Percentiles rank a stretch among this genome's conserved stretches.
Evolutionary conservation across 1,284 basidiomycete genomes (phyloP).

Genomic region (Lentinula novae-zelandiae): DNA sequence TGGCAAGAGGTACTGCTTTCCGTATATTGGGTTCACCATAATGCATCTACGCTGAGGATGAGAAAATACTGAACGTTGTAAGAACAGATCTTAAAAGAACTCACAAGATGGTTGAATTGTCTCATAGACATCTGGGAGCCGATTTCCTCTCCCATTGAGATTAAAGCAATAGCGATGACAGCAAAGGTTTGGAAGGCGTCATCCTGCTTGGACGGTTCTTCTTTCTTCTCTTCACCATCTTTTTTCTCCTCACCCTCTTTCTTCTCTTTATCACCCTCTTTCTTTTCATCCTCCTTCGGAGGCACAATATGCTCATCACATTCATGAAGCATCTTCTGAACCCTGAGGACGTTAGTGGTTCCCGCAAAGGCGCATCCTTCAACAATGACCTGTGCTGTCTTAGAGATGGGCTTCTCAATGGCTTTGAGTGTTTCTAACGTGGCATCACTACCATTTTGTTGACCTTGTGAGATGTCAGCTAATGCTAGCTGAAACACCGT

Average conservation of each 20-base stretch:
- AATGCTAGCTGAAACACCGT: neutral
- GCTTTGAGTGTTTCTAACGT: conserved; percentile 95
- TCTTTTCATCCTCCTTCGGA: conserved; percentile 49
- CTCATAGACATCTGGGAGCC: conserved; percentile 95
- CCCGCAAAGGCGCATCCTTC: conserved; percentile 95
- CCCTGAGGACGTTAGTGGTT: conserved; percentile 93
- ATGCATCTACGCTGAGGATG: conserved; percentile 75
- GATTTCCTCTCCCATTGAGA: conserved; percentile 98
- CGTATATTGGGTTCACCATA: conserved; percentile 95
- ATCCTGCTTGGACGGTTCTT: conserved; percentile 57
- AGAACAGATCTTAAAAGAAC: conserved; percentile 18
- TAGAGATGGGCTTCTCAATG: conserved; percentile 90
- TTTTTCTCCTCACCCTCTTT: conserved; percentile 52
- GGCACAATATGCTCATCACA: conserved; percentile 89
- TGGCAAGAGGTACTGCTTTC: conserved; percentile 91
- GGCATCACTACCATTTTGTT: conserved; percentile 91
- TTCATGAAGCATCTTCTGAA: conserved; percentile 91
- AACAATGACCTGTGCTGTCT: conserved; percentile 89
- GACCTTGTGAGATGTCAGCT: conserved; percentile 44
- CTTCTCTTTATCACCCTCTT: conserved; percentile 46
- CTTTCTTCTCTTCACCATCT: conserved; percentile 53
- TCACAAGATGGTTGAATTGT: conserved; percentile 91
- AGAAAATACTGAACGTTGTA: neutral
- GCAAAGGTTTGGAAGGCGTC: conserved; percentile 93
- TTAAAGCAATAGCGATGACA: conserved; percentile 90